Conservation (phyloP, 495 filamentous ascomycete species). For the Trichocladium uniseriatum region DNA sequence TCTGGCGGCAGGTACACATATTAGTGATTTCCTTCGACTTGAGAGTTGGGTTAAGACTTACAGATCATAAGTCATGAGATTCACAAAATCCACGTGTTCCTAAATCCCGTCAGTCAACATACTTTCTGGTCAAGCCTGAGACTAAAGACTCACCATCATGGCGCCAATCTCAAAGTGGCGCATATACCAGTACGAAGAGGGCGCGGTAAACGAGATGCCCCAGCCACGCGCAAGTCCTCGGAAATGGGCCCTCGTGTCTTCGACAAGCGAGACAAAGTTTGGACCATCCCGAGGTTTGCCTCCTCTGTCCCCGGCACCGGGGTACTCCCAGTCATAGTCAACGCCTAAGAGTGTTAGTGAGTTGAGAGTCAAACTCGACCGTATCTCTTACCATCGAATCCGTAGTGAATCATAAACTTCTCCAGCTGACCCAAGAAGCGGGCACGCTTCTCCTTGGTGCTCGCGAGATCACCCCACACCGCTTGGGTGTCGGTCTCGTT, state of each 20-base stretch:
- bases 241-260: slow-evolving; percentile 17
- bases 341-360: no score
- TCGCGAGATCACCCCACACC: slow-evolving; percentile 14
- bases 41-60: background rate
- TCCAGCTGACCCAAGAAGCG: slow-evolving; percentile 18
- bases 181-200: slow-evolving; percentile 44
- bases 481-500: no score
- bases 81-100: slow-evolving; percentile 40
- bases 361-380: no score
- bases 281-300: slow-evolving; percentile 28
- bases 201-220: slow-evolving; percentile 35
- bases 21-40: background rate
- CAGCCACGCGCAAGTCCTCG: slow-evolving; percentile 13
- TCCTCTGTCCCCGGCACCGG: slow-evolving; percentile 29
- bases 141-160: no score
- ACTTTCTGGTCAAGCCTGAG: no score
- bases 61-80: slow-evolving; percentile 50
- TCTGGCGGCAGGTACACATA: no score
- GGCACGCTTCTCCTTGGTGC: slow-evolving; percentile 1
- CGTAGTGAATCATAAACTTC: slow-evolving; percentile 7
- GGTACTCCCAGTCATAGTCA: slow-evolving; percentile 50
- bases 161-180: slow-evolving; percentile 40
- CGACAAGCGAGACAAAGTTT: slow-evolving; percentile 23
- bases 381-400: no score
- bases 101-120: no score